These are phyloP conservation scores for Xylariaceae sp. DNA, from an alignment of 2,329 filamentous ascomycete species.

Conservation along the genomic window DNA sequence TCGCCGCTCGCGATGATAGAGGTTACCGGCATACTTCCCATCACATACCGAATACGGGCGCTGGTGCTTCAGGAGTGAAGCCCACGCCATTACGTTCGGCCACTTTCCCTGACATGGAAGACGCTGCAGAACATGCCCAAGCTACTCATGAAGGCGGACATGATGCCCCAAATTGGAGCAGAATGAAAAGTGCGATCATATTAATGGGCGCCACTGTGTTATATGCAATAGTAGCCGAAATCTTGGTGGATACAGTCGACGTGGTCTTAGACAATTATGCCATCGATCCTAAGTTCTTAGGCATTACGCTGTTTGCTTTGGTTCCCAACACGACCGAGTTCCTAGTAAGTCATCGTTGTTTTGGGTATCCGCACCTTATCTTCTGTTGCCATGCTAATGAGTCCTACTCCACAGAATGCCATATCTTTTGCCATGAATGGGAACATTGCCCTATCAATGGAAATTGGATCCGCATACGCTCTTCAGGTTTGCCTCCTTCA, in stretches of 20 bases:
- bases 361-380: slow-evolving; percentile 5
- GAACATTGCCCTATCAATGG: slow-evolving; percentile 97
- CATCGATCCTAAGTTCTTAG: slow-evolving; percentile 95
- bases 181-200: slow-evolving; percentile 83
- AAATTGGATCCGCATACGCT: slow-evolving; percentile 95
- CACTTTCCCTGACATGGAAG: slow-evolving; percentile 43
- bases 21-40: slow-evolving; percentile 37
- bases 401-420: slow-evolving; percentile 60
- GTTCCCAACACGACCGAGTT: slow-evolving; percentile 99
- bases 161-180: slow-evolving; percentile 97
- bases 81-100: slow-evolving; percentile 33
- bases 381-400: slow-evolving; percentile 9
- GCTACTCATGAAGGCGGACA: slow-evolving; percentile 70
- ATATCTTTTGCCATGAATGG: slow-evolving; percentile 99
- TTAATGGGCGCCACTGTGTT: slow-evolving; percentile 82
- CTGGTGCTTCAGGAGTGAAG: slow-evolving; percentile 27
- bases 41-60: slow-evolving; percentile 25
- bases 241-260: slow-evolving; percentile 93
- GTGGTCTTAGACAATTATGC: slow-evolving; percentile 86
- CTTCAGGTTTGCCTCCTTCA: slow-evolving; percentile 93
- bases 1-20: slow-evolving; percentile 73
- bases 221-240: slow-evolving; percentile 96
- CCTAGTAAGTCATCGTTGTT: slow-evolving; percentile 53
- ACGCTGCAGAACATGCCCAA: slow-evolving; percentile 38
- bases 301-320: slow-evolving; percentile 91